Base-by-base conservation (phyloP, 192 early-diverging fungal genomes). In the Backusella sp. region DNA sequence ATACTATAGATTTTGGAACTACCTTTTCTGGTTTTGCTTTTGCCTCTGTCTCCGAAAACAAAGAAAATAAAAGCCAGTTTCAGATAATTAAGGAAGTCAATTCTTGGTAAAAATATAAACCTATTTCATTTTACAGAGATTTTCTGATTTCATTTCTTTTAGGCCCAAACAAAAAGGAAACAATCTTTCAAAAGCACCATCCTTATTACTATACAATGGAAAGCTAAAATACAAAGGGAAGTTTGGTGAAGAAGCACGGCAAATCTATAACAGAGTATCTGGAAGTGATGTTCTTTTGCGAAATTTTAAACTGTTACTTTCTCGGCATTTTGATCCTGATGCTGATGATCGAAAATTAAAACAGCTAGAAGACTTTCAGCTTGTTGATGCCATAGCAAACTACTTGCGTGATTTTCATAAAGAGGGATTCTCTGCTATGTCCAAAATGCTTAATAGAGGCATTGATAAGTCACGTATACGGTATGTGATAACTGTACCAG, bases 1-100 rank as follows among this genome's bases (percentile, higher is more conserved):
- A 12, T 53, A 53, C 26, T 59, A 12, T 59, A 59, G 56, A 59
- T 72, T 84, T 78, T 81, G 86, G 86, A 76, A 87, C 86, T 36
- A 87, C 86, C 1, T 87, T 79, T 65, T 84, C 84, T 39, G 86
- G 86, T 7, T 83, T 83, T 72, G 83, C 86, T 3, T 85, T 85
- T 78, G 80, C 86, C 6, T 84, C 79, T 35, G 74, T 85, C 82
- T 79, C 78, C 30, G 79, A 84, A 21, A 84, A 85, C 39, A 84
- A 85, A 36, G 84, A 87, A 77, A 83, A 49, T 49, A 49, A 85
- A 14, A 67, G 80, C 11, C 82, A 87, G 71, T 83, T 81, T 72
- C 77, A 81, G 5, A 74, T 79, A 26, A 85, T 84, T 80, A 82
- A 79, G 34, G 52, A 62, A 28, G n/a, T 17, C 17, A 76, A 26